Percentiles rank a stretch among this genome's conserved stretches.
These are phyloP conservation scores for Sphagnum tenellum DNA, from an alignment of 225 moss, liverwort and hornwort genomes.

Conservation along the genomic window DNA sequence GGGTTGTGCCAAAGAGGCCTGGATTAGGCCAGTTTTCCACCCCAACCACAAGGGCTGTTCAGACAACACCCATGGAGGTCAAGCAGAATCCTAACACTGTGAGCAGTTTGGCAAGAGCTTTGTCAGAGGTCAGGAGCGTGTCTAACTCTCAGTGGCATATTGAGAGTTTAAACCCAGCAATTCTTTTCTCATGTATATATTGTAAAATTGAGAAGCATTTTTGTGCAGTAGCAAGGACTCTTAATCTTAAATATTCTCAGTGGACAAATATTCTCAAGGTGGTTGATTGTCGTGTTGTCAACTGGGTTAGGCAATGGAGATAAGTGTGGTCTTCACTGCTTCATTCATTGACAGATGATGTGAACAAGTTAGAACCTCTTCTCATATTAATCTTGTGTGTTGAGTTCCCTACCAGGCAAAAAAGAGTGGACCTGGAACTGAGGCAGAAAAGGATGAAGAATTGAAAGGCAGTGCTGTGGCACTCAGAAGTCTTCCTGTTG, in stretches of 20 bases:
- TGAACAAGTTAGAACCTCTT: no score
- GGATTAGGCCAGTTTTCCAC: conserved; percentile 45
- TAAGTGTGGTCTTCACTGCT: no score
- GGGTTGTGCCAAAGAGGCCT: conserved; percentile 48
- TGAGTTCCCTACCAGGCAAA: no score
- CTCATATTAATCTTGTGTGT: no score
- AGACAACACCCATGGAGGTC: conserved; percentile 22
- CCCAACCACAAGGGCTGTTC: conserved; percentile 42
- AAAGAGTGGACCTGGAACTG: conserved; percentile 8
- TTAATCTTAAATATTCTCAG: no score
- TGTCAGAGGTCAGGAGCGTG: conserved; percentile 21
- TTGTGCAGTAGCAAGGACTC: no score
- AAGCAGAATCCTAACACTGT: conserved; percentile 26
- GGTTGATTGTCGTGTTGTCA: no score
- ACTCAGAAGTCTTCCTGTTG: conserved; percentile 14
- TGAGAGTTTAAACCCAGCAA: background rate
- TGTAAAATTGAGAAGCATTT: no score
- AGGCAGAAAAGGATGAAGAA: conserved; percentile 20
- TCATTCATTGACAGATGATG: no score
- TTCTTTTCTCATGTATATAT: no score
- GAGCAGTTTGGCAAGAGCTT: conserved; percentile 20
- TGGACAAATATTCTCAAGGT: no score
- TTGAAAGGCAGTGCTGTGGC: conserved; percentile 6
- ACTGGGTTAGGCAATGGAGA: no score
- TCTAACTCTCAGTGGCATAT: background rate